A percentile compares a stretch with the other conserved stretches of the same genome.
Conservation (phyloP, 108 stramenopile genomes). For the Ochromonas danica region DNA sequence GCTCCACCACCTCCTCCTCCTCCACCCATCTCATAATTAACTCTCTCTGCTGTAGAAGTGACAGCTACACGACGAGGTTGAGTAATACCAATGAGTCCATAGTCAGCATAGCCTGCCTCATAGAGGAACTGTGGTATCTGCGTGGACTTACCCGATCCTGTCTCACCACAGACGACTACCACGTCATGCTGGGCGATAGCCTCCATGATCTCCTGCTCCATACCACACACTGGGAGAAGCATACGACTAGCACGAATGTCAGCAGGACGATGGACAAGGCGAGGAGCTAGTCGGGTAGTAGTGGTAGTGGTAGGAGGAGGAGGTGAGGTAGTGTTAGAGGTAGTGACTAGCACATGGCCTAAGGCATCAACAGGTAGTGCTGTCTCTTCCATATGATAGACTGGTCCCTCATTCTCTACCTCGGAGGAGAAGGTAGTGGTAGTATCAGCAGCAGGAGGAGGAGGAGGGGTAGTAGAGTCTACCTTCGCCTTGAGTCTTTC, state of each 20-base stretch:
- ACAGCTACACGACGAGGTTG: slow-evolving; percentile 95
- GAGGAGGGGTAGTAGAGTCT: no score
- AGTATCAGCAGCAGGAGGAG: background rate
- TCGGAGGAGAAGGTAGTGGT: background rate
- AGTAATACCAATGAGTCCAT: slow-evolving; percentile 72
- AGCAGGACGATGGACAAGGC: background rate
- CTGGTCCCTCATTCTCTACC: background rate
- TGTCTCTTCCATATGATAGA: background rate
- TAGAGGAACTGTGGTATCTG: slow-evolving; percentile 87
- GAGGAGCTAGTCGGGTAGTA: background rate
- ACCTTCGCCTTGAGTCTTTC: no score
- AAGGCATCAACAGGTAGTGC: background rate
- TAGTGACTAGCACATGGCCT: background rate
- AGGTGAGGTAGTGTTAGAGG: background rate
- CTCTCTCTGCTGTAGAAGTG: slow-evolving; percentile 87
- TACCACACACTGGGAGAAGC: slow-evolving; percentile 87
- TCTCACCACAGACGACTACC: slow-evolving; percentile 86
- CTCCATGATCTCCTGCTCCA: slow-evolving; percentile 98
- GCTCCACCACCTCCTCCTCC: slow-evolving; percentile 53
- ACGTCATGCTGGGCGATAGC: slow-evolving; percentile 80
- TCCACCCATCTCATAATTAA: slow-evolving; percentile 88
- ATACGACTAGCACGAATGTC: slow-evolving; percentile 65
- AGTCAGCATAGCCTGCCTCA: slow-evolving; percentile 71
- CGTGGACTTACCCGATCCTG: slow-evolving; percentile 68
- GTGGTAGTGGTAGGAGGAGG: background rate